phyloP scores from a whole-genome alignment of 768 basidiomycete genomes.

The Porpolomopsis calyptriformis region DNA sequence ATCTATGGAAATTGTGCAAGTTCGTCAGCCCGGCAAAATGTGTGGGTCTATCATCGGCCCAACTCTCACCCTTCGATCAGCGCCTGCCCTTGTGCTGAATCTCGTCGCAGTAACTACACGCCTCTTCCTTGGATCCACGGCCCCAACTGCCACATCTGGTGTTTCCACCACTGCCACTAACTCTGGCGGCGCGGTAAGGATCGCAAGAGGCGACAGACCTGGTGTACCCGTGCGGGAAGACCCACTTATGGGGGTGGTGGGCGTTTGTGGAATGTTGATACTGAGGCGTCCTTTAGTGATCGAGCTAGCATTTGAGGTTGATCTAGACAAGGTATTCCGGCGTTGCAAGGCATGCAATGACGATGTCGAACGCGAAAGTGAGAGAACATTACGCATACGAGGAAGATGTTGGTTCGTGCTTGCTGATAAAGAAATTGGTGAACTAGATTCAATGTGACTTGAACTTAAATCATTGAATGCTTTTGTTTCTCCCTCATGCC shows the following conservation, averaged over 20 bases:
- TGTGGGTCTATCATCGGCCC: constrained; percentile 1
- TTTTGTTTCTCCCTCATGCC: constrained; percentile 54
- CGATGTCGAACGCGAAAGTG: constrained; percentile 45
- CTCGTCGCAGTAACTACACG: constrained; percentile 80
- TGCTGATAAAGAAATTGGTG: background rate
- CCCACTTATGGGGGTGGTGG: constrained; percentile 37
- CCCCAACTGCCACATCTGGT: constrained; percentile 82
- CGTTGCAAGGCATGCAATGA: constrained; percentile 35
- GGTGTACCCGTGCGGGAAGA: constrained; percentile 37
- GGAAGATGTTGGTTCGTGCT: constrained; percentile 4
- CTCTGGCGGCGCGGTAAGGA: constrained; percentile 75
- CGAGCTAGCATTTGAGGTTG: constrained; percentile 14
- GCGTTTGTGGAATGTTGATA: constrained; percentile 28
- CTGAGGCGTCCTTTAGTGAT: constrained; percentile 32
- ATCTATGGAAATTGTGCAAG: constrained; percentile 34
- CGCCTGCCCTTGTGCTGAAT: constrained; percentile 75
- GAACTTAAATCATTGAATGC: background rate
- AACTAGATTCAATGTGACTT: background rate
- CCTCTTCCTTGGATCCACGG: constrained; percentile 75
- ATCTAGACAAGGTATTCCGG: constrained; percentile 26
- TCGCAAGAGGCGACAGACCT: constrained; percentile 63
- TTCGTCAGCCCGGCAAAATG: constrained; percentile 3
- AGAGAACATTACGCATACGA: constrained; percentile 39
- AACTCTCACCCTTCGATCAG: constrained; percentile 62
- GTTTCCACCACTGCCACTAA: constrained; percentile 77